Base-by-base conservation (phyloP, 306 rosid species). In the Leucaena leucocephala region DNA sequence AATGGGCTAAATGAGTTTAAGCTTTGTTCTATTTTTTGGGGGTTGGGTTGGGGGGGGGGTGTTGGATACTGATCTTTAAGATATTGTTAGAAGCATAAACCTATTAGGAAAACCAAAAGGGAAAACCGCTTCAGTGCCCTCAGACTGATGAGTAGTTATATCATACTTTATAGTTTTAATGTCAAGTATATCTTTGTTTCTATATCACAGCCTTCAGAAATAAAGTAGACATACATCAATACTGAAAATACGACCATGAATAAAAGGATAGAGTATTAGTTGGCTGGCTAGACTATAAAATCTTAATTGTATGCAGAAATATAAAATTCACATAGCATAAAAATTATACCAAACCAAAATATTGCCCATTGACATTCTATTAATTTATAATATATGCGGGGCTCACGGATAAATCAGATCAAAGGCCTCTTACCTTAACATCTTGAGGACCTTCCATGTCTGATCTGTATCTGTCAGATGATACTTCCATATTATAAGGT, bases 361-460 rank as follows among this genome's bases (percentile, higher is more conserved):
- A 38, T 19, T 40, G 14, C 43, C 70, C 27, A 57, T 22, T 66
- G 62, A 17, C 46, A 49, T 17, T 17, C 33, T 35, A 74, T 22
- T 38, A 76, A 65, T 68, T 46, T 58, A 52, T 44, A 68, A 68
- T 27, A 36, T 49, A 40, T 27, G 22, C 27, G 73, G 11, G 79
- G 49, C 36, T 62, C 48, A 36, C 62, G 36, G 68, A 38, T 9
- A 27, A 69, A 49, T 71, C 46, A 76, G 62, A 79, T 36, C 62
- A 42, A 72, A 52, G 27, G 80, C 74, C 87, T 85, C 87, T 85
- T 89, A 87, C 98, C 90, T 76, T 77, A 95, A 87, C 77, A 86
- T 85, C 91, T 85, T 89, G 38, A 90, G 85, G 80, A 95, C 92
- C 86, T 95, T 92, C 98, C 98, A 92, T 70, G 88, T 85, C 58